Conservation (phyloP, 169 alveolate genomes). For the Cryptosporidium sp. region DNA sequence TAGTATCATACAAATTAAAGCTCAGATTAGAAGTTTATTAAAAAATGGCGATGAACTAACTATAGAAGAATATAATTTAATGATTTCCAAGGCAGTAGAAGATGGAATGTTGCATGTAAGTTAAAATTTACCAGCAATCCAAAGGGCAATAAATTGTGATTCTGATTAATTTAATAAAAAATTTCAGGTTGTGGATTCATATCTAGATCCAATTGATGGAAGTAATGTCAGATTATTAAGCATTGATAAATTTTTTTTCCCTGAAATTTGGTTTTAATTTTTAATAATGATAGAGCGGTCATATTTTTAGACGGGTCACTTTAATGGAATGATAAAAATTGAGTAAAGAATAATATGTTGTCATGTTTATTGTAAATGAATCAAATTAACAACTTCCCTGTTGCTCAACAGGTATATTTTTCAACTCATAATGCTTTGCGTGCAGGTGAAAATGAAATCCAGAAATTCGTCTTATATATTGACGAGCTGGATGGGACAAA, state of each 20-base stretch:
- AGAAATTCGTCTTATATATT: constrained; percentile 82
- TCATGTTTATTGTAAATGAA: constrained; percentile 42
- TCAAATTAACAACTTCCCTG: constrained; percentile 48
- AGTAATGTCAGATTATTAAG: constrained; percentile 18
- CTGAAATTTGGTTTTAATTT: constrained; percentile 63
- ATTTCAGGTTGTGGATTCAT: constrained; percentile 60
- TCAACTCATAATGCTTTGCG: constrained; percentile 88
- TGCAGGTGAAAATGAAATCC: constrained; percentile 82
- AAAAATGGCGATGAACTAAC: not conserved
- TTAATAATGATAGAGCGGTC: constrained; percentile 29
- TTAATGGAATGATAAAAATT: constrained; percentile 2
- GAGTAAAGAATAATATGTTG: constrained; percentile 4
- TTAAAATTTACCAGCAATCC: not conserved
- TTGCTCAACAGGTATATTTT: constrained; percentile 87
- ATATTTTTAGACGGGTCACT: constrained; percentile 52
- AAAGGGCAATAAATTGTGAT: not conserved
- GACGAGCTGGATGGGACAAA: constrained; percentile 87
- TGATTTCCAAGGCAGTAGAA: constrained; percentile 45
- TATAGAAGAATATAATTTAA: constrained; percentile 16
- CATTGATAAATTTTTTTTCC: constrained; percentile 46
- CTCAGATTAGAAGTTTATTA: not conserved
- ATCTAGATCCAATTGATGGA: constrained; percentile 67
- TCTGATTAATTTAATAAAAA: not conserved
- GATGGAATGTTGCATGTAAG: constrained; percentile 70
- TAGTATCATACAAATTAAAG: not conserved